These are phyloP conservation scores for Helianthus tuberosus DNA, from an alignment of 129 eudicot species.

Conservation along the genomic window DNA sequence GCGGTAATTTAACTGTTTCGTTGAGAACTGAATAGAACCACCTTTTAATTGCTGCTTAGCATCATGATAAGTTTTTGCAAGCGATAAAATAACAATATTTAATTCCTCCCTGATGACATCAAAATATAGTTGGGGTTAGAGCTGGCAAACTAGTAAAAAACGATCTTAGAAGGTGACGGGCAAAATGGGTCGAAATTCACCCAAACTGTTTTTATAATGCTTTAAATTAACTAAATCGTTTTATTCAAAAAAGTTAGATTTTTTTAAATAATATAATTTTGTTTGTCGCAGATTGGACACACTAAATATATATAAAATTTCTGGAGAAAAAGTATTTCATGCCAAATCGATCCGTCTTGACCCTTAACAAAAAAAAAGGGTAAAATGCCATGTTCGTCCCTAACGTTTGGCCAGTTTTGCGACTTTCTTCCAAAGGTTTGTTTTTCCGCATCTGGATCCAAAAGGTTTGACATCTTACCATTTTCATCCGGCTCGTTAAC, in stretches of 20 bases:
- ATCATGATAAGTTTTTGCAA: conserved; percentile 67
- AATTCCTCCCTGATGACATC: conserved; percentile 63
- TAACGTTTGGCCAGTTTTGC: no score
- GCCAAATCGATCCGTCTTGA: no score
- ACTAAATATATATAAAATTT: not conserved
- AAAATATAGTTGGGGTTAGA: conserved; percentile 10
- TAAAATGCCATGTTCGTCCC: no score
- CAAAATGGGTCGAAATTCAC: not conserved
- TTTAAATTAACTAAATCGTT: not conserved
- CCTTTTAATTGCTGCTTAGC: conserved; percentile 71
- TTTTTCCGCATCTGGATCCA: no score
- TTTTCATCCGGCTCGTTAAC: no score
- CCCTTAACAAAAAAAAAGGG: no score
- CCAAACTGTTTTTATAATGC: not conserved
- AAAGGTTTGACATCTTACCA: no score
- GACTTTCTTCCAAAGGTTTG: no score
- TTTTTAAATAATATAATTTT: not conserved
- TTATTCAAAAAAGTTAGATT: not conserved
- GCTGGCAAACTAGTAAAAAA: not conserved
- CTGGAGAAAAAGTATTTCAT: not conserved
- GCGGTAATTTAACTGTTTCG: conserved; percentile 63
- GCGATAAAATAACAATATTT: conserved; percentile 45
- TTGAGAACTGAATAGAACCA: conserved; percentile 51
- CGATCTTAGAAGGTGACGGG: not conserved
- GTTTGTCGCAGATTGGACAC: not conserved